A percentile compares a stretch with the other conserved stretches of the same genome.
Conservation (phyloP, 2,329 filamentous ascomycete species). For the Lecanosticta acicola region DNA sequence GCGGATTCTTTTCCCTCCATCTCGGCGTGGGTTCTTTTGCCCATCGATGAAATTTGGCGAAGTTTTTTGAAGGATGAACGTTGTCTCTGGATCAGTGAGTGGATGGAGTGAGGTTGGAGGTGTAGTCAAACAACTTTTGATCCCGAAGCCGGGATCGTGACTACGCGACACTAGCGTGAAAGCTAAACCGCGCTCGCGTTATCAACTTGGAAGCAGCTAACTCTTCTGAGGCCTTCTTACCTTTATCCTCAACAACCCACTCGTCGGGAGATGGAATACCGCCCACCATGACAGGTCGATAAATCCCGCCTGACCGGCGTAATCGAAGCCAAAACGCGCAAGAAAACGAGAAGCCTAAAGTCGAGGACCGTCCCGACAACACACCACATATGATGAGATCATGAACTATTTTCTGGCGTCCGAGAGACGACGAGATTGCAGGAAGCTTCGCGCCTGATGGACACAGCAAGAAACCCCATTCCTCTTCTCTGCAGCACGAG, state of each 20-base stretch:
- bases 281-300: background rate
- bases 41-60: background rate
- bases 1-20: slow-evolving; percentile 16
- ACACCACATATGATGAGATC: background rate
- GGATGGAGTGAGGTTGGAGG: background rate
- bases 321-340: background rate
- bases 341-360: background rate
- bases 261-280: background rate
- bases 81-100: no score
- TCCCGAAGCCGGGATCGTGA: background rate
- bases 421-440: background rate
- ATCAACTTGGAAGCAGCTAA: background rate
- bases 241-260: background rate
- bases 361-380: background rate
- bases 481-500: background rate
- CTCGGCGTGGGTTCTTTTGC: slow-evolving; percentile 19
- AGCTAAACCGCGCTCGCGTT: background rate
- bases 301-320: background rate
- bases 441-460: background rate
- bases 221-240: background rate
- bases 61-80: background rate
- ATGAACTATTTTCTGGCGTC: background rate
- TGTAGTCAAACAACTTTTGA: background rate
- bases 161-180: background rate
- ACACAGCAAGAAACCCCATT: background rate